Percentiles rank a stretch among this genome's conserved stretches.
Conservation (phyloP, 441 rosid species). For the Aleurites moluccanus region DNA sequence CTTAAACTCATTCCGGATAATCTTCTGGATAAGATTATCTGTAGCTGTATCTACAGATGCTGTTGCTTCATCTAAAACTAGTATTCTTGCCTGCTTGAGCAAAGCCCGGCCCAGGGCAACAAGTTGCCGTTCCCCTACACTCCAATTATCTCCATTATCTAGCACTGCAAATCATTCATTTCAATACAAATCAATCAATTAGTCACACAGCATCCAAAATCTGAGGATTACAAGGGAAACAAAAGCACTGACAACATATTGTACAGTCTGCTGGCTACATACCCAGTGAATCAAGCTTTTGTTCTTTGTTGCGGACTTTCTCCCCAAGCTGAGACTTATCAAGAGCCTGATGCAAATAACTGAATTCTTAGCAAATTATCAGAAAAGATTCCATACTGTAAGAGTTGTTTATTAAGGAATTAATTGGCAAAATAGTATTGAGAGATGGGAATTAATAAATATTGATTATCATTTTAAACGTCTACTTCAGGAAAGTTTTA, state of each 20-base stretch:
- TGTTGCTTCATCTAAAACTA: conserved; percentile 99
- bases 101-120: conserved; percentile 94
- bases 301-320: conserved; percentile 78
- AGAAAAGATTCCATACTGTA: not conserved
- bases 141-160: conserved; percentile 99
- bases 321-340: conserved; percentile 97
- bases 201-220: not conserved
- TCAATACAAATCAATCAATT: not conserved
- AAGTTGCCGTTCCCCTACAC: conserved; percentile 98
- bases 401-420: not conserved
- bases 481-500: not conserved
- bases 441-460: not conserved
- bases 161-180: conserved; percentile 46
- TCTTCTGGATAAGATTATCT: conserved; percentile 96
- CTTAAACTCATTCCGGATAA: conserved; percentile 88
- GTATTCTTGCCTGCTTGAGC: conserved; percentile 93
- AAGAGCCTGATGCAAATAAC: conserved; percentile 61
- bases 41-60: conserved; percentile 99
- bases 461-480: not conserved
- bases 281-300: conserved; percentile 93
- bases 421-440: not conserved
- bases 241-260: not conserved
- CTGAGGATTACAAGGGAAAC: not conserved
- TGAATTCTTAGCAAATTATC: conserved; percentile 9
- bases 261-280: conserved; percentile 15